These are phyloP conservation scores for Fraxinus dipetala DNA, from an alignment of 305 asterid genomes.

Conservation along the genomic window DNA sequence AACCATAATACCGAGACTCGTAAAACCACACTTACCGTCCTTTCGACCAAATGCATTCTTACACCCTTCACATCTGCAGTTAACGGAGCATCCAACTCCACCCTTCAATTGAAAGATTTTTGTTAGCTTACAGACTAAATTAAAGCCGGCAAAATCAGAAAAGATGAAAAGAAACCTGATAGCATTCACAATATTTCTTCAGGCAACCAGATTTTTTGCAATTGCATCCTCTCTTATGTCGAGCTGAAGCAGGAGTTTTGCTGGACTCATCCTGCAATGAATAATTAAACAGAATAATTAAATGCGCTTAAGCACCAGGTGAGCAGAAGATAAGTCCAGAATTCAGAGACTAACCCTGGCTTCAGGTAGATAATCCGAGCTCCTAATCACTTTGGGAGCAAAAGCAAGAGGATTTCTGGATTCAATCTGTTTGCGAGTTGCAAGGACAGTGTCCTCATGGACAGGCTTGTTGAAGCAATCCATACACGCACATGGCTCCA, in stretches of 20 bases:
- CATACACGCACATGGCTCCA: slow-evolving; percentile 89
- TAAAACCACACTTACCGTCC: slow-evolving; percentile 54
- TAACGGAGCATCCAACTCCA: slow-evolving; percentile 92
- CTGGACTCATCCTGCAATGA: slow-evolving; percentile 62
- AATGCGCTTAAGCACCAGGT: background rate
- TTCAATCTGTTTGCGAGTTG: slow-evolving; percentile 87
- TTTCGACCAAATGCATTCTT: slow-evolving; percentile 85
- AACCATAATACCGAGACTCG: background rate
- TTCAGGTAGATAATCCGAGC: slow-evolving; percentile 53
- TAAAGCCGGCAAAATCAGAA: background rate
- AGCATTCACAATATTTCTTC: slow-evolving; percentile 97
- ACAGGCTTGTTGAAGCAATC: slow-evolving; percentile 93
- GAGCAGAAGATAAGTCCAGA: background rate
- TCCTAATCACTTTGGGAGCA: slow-evolving; percentile 88
- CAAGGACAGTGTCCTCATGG: slow-evolving; percentile 91
- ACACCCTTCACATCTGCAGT: slow-evolving; percentile 97
- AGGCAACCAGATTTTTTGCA: slow-evolving; percentile 95
- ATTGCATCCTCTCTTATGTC: slow-evolving; percentile 98
- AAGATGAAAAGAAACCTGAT: slow-evolving; percentile 57
- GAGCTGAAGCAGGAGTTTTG: slow-evolving; percentile 96
- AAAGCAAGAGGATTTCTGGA: slow-evolving; percentile 97
- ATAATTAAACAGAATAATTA: background rate
- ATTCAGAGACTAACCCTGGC: slow-evolving; percentile 41
- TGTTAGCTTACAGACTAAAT: slow-evolving; percentile 26
- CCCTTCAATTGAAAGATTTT: slow-evolving; percentile 43